Evolutionary conservation across 495 filamentous ascomycete species (phyloP).

Genomic region (Hyaloscypha bicolor): DNA sequence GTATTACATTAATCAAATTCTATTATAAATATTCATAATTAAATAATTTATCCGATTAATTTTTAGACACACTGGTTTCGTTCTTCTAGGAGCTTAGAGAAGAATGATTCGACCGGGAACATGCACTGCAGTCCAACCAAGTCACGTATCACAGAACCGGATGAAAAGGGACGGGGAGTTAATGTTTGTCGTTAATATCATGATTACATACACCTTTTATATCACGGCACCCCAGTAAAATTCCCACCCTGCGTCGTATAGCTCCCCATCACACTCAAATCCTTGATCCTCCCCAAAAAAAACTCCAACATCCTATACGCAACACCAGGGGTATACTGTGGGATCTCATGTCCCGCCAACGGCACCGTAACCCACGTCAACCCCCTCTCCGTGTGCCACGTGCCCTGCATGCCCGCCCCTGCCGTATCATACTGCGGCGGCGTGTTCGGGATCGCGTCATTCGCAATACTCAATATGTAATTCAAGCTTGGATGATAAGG

Average conservation of each 20-base stretch:
- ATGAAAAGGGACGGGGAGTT: too few species aligned
- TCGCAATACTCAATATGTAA: slow-evolving; percentile 8
- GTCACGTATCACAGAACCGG: too few species aligned
- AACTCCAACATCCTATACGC: slow-evolving; percentile 72
- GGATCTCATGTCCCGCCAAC: slow-evolving; percentile 66
- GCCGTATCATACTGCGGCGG: slow-evolving; percentile 33
- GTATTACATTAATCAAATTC: too few species aligned
- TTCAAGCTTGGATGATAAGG: slow-evolving; percentile 52
- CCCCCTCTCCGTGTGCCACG: slow-evolving; percentile 64
- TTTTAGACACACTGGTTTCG: too few species aligned
- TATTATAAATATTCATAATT: too few species aligned
- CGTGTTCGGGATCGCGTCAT: slow-evolving; percentile 2
- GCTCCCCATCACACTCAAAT: slow-evolving; percentile 11
- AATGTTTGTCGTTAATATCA: too few species aligned
- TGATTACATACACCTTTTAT: background rate
- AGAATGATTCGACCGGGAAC: too few species aligned
- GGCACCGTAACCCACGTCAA: slow-evolving; percentile 65
- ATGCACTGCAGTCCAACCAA: too few species aligned
- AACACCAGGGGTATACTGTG: slow-evolving; percentile 64
- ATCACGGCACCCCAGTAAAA: background rate
- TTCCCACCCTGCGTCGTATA: slow-evolving; percentile 26
- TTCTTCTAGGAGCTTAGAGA: too few species aligned
- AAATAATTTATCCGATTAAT: too few species aligned
- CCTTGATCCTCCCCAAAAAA: slow-evolving; percentile 59
- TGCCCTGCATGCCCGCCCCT: slow-evolving; percentile 61